These are phyloP conservation scores for Salmacisia buchloeana DNA, from an alignment of 1,284 basidiomycete species.

Conservation along the genomic window DNA sequence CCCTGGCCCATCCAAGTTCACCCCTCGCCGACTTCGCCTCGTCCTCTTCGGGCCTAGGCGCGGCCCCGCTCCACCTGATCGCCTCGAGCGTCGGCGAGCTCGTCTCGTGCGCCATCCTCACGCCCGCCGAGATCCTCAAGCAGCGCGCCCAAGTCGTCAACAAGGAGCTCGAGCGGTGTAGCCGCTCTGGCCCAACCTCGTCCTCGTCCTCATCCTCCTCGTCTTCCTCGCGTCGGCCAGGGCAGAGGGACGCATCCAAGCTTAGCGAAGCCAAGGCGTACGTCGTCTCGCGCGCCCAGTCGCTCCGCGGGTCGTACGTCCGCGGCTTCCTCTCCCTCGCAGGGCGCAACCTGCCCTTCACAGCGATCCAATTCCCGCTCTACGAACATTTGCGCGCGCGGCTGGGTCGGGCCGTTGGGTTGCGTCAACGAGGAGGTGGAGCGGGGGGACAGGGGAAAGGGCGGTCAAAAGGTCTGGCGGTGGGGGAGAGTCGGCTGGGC, in stretches of 20 bases:
- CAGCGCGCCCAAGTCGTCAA: conserved; percentile 39
- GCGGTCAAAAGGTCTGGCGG: conserved; percentile 13
- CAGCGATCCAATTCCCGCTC: conserved; percentile 42
- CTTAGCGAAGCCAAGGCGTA: neutral
- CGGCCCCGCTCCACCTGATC: conserved; percentile 27
- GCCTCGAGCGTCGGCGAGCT: conserved; percentile 36
- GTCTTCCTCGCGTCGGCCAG: conserved; percentile 11
- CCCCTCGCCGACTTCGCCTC: conserved; percentile 21
- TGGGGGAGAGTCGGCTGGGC: too few relatives aligned
- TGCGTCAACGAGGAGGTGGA: conserved; percentile 26
- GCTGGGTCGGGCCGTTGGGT: conserved; percentile 22
- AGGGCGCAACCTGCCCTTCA: conserved; percentile 42
- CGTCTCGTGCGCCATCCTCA: conserved; percentile 32
- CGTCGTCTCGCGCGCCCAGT: neutral
- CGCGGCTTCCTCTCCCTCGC: conserved; percentile 37
- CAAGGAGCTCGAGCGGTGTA: conserved; percentile 17
- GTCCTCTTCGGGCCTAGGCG: conserved; percentile 1
- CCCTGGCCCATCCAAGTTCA: conserved; percentile 20
- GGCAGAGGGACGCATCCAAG: neutral
- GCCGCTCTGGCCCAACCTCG: neutral
- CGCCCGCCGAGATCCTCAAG: conserved; percentile 43
- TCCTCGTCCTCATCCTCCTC: conserved; percentile 6
- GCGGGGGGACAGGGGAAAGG: conserved; percentile 15
- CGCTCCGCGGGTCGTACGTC: conserved; percentile 11
- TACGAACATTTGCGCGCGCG: conserved; percentile 31